Conservation (phyloP, 225 moss, liverwort and hornwort genomes). For the Physcomitrium patens region DNA sequence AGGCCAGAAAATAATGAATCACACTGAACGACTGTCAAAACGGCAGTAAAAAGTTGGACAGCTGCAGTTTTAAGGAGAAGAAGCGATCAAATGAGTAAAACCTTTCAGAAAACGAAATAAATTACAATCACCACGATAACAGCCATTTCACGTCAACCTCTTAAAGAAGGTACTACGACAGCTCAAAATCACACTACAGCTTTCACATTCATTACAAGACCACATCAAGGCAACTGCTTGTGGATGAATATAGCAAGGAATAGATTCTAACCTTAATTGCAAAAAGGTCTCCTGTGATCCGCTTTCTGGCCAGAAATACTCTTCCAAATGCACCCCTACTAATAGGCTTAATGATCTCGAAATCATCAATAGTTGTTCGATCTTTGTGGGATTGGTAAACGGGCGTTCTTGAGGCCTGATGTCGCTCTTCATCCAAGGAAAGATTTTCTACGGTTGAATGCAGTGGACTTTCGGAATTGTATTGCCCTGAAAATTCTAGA, state of each 20-base stretch:
- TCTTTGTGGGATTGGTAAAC: slow-evolving; percentile 86
- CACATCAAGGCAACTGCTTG: slow-evolving; percentile 20
- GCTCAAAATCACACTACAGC: slow-evolving; percentile 7
- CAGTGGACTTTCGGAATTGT: slow-evolving; percentile 55
- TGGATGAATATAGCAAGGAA: background rate
- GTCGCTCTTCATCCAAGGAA: slow-evolving; percentile 70
- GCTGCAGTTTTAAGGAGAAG: background rate
- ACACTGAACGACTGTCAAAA: slow-evolving; percentile 16
- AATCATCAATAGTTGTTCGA: slow-evolving; percentile 96
- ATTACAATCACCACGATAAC: slow-evolving; percentile 13
- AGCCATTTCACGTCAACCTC: slow-evolving; percentile 8
- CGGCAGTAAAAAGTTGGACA: background rate
- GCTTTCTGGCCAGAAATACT: slow-evolving; percentile 94
- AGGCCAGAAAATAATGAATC: background rate
- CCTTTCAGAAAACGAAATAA: slow-evolving; percentile 1
- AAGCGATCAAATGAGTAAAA: background rate
- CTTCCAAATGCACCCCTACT: slow-evolving; percentile 98
- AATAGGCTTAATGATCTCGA: slow-evolving; percentile 98
- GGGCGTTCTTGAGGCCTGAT: slow-evolving; percentile 72
- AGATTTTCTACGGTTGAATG: slow-evolving; percentile 67
- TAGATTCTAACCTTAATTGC: slow-evolving; percentile 76
- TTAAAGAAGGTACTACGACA: background rate
- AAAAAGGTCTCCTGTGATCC: slow-evolving; percentile 95
- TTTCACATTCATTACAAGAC: slow-evolving; percentile 15
- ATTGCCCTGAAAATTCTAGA: slow-evolving; percentile 73